These are phyloP conservation scores for Trichoderma breve DNA, from an alignment of 2,329 filamentous ascomycete genomes.

Conservation along the genomic window DNA sequence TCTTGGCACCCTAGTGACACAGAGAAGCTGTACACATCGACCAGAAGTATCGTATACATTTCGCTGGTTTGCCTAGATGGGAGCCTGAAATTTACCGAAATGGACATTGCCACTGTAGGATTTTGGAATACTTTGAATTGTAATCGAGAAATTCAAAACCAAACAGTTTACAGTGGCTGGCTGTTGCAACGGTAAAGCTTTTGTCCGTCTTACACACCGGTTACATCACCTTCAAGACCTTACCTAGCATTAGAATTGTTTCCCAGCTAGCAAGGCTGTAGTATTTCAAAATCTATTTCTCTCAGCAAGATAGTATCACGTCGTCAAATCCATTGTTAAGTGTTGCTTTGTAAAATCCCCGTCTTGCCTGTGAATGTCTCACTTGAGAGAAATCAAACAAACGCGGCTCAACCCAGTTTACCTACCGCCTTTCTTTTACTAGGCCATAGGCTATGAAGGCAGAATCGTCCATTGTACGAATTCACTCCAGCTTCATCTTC, in stretches of 20 bases:
- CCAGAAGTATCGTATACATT: background rate
- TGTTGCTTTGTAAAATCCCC: background rate
- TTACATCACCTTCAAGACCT: background rate
- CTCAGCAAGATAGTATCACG: background rate
- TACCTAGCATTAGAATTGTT: background rate
- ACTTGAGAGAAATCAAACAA: background rate
- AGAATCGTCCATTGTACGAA: background rate
- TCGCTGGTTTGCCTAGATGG: background rate
- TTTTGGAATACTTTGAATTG: background rate
- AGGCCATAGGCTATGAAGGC: background rate
- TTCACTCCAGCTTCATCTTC: background rate
- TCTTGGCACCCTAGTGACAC: background rate
- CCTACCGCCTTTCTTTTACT: background rate
- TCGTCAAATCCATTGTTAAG: background rate
- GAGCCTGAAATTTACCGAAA: background rate
- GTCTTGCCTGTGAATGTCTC: background rate
- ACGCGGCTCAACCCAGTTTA: background rate
- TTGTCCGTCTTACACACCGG: background rate
- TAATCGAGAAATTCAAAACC: background rate
- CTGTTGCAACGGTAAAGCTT: background rate
- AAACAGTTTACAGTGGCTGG: background rate
- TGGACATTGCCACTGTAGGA: background rate
- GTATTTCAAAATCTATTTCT: background rate
- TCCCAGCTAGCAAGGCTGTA: background rate
- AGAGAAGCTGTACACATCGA: background rate